phyloP scores from a whole-genome alignment of 306 rosid genomes.

The Gastrolobium villosum region DNA sequence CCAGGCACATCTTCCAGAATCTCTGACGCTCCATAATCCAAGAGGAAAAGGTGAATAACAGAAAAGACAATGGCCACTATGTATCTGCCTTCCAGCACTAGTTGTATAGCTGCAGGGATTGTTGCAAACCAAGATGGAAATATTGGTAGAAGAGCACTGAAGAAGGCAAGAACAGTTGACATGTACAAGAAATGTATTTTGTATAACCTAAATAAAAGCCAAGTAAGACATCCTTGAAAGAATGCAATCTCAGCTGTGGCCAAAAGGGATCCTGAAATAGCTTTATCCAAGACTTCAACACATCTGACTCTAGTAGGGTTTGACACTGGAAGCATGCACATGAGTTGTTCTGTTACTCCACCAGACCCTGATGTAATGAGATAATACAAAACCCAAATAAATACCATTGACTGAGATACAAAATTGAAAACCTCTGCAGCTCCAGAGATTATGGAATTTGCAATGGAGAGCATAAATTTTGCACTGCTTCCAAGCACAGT shows the following conservation, averaged over 20 bases:
- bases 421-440: conserved; percentile 95
- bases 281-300: conserved; percentile 94
- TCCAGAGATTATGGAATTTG: conserved; percentile 83
- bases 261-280: conserved; percentile 89
- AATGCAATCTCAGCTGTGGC: conserved; percentile 91
- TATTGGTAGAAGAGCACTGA: conserved; percentile 84
- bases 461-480: conserved; percentile 69
- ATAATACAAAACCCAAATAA: conserved; percentile 90
- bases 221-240: conserved; percentile 91
- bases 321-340: conserved; percentile 86
- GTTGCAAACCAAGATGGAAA: conserved; percentile 87
- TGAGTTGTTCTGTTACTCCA: conserved; percentile 94
- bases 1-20: conserved; percentile 94
- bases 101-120: conserved; percentile 86
- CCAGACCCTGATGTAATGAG: conserved; percentile 96
- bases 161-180: conserved; percentile 86
- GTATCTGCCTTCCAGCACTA: conserved; percentile 85
- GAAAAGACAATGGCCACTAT: conserved; percentile 67
- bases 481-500: conserved; percentile 82
- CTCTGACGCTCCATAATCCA: conserved; percentile 83
- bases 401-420: conserved; percentile 87
- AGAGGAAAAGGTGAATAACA: conserved; percentile 75
- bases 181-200: conserved; percentile 88
- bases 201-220: conserved; percentile 86
- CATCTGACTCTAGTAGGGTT: conserved; percentile 71